These are phyloP conservation scores for Sclerotinia subarctica DNA, from an alignment of 2,329 filamentous ascomycete species.

Conservation along the genomic window DNA sequence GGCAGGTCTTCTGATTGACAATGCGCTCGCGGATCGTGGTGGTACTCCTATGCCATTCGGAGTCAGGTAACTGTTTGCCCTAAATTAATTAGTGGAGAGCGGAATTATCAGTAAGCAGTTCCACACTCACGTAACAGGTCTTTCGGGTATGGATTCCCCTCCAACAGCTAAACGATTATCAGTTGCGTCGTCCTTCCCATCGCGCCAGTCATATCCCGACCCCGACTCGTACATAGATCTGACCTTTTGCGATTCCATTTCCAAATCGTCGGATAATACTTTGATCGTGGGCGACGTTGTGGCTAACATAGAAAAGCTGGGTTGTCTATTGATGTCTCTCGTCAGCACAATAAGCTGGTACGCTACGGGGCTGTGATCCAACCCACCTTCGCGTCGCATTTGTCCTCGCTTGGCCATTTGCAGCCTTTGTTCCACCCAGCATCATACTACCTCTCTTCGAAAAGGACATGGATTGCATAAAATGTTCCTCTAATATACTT, in stretches of 20 bases:
- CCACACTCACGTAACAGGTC: conserved; percentile 21
- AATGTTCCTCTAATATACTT: conserved; percentile 55
- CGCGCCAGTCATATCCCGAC: conserved; percentile 31
- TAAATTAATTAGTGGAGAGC: conserved; percentile 25
- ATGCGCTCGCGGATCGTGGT: conserved; percentile 29
- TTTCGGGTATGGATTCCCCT: conserved; percentile 21
- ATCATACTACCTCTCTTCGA: conserved; percentile 63
- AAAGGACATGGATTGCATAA: conserved; percentile 55
- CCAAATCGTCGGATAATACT: conserved; percentile 35
- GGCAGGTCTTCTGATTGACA: conserved; percentile 37
- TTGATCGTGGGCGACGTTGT: conserved; percentile 29
- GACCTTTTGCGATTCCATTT: conserved; percentile 39
- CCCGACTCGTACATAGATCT: conserved; percentile 39
- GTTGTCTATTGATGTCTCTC: conserved; percentile 30
- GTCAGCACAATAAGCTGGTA: conserved; percentile 22
- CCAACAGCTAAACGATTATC: conserved; percentile 15
- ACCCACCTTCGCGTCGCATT: conserved; percentile 32
- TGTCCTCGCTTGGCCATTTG: conserved; percentile 30
- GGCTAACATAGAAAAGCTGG: conserved; percentile 33
- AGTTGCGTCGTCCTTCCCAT: conserved; percentile 25
- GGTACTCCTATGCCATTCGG: conserved; percentile 18
- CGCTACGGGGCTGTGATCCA: not conserved
- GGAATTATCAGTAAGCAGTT: conserved; percentile 13
- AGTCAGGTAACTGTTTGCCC: conserved; percentile 27
- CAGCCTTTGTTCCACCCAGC: conserved; percentile 49